Evolutionary conservation across 2,329 filamentous ascomycete genomes (phyloP).

Genomic region (Xylariales sp.): DNA sequence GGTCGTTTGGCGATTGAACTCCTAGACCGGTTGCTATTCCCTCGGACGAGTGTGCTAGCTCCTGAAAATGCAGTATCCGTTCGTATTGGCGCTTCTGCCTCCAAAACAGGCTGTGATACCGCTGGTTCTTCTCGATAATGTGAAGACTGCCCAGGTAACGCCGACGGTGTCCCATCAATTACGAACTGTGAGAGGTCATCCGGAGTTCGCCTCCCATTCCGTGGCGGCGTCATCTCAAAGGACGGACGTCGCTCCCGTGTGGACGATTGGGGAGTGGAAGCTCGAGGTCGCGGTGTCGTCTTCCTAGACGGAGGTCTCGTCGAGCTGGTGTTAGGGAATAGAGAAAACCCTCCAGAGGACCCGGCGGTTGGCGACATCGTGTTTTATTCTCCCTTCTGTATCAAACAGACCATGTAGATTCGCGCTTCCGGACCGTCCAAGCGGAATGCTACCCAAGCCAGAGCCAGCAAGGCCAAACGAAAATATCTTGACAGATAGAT

Average conservation of each 20-base stretch:
- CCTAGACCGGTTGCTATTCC: constrained; percentile 44
- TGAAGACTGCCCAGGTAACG: constrained; percentile 17
- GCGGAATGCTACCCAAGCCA: not conserved
- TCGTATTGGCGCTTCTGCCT: constrained; percentile 38
- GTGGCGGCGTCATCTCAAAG: constrained; percentile 25
- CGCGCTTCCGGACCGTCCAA: not conserved
- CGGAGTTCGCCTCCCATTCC: constrained; percentile 21
- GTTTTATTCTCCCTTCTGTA: not conserved
- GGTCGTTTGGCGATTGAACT: constrained; percentile 55
- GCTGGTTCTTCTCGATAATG: constrained; percentile 19
- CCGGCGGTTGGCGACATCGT: constrained; percentile 7
- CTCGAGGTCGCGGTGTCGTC: constrained; percentile 31
- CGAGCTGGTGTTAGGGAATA: constrained; percentile 48
- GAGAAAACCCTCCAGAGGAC: constrained; percentile 44
- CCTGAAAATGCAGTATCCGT: constrained; percentile 49
- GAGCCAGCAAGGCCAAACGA: constrained; percentile 2
- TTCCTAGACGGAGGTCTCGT: constrained; percentile 38
- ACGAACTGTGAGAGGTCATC: constrained; percentile 24
- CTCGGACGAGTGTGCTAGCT: constrained; percentile 44
- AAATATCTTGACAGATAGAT: constrained; percentile 8
- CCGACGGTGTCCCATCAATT: constrained; percentile 23
- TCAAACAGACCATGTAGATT: constrained; percentile 2
- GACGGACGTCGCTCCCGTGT: constrained; percentile 21
- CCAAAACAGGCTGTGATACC: constrained; percentile 36
- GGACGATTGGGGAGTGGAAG: constrained; percentile 21